Base-by-base conservation (phyloP, 1,284 basidiomycete genomes). In the Marasmius sp. region DNA sequence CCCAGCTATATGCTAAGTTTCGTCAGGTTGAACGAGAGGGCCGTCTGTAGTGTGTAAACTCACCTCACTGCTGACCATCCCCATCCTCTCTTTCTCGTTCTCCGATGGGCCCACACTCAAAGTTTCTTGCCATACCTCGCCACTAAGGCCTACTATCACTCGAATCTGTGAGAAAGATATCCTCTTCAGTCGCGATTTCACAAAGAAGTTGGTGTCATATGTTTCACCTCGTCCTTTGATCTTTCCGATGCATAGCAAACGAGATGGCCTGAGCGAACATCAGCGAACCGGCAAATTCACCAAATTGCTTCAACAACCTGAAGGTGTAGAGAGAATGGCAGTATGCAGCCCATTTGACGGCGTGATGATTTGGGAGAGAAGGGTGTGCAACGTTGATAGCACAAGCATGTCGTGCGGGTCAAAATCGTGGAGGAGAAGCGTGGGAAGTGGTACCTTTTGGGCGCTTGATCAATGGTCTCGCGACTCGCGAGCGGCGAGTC, bases 51-150 rank as follows among this genome's bases (percentile, higher is more conserved):
- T 37, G 6, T 16, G 12, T 16, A 9, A 55, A 68, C 77, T 70
- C 66, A 91, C 90, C 81, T 92, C 90, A 69, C 87, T 86, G 63
- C 91, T 89, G 4, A 86, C 85, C 83, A 88, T 87, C 22, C 88
- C 88, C 52, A 80, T 74, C 8, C 83, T 84, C 16, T n/a, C 27
- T 16, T 16, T 54, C 52, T 85, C 77, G 52, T 83, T 84, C 61
- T 78, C 79, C 20, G 85, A 47, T 27, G 27, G 27, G n/a, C 16
- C 45, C 16, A 47, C 11, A n/a, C 45, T 14, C 7, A 47, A 20
- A 47, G 45, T 87, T 73, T 92, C 90, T 60, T 85, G 84, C 90
- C 91, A 92, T 47, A 89, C 79, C 70, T 92, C 90, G 9, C 83
- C 84, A 53, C 85, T 83, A 12, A 92, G 73, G 16, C 89, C 91